Evolutionary conservation across 169 alveolate genomes (phyloP), one percentile per base, ranked within the genome.

Genomic region (Babesia ovis): DNA sequence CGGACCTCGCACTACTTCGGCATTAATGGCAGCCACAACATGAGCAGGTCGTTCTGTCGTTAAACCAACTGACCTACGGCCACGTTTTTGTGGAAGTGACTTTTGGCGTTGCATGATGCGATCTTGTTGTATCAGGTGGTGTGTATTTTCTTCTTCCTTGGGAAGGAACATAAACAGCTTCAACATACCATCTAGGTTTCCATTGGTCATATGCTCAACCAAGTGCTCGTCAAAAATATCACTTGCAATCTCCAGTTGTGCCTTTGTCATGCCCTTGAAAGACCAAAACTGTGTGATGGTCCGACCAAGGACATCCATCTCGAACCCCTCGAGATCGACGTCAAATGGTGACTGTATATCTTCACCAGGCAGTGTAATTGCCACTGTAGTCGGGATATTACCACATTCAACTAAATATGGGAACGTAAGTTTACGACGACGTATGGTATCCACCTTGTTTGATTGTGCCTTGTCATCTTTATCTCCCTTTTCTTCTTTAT

Each of bases 261-360:
- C 42, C 50, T 43, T 43, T 1, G 62, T 64, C 74, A 64, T 64
- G n/a, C 62, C 34, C 51, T 64, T 64, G 50, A 64, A 64, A 27
- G 74, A 64, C 74, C 74, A 64, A 56, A 64, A 64, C 31, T 64
- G 74, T 23, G 37, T 64, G 32, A 64, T 64, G 59, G 74, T 64
- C 34, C 74, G 74, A 27, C 74, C 74, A 25, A 64, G 61, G n/a
- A 64, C 53, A 56, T 64, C 74, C 29, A 37, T 64, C 50, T 64
- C 74, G 16, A 46, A 64, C 3, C 51, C 74, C 53, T 34, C n/a
- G 20, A 48, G 61, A 35, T 64, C 61, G 5, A 6, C 4, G 31
- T 50, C 59, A 31, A 64, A 64, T 4, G 74, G 74, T 2, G 51
- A 29, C 9, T 29, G 50, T 16, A 64, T 46, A 23, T 64, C 74